Evolutionary conservation across 306 rosid genomes (phyloP).

Genomic region (Ziziphus jujuba): DNA sequence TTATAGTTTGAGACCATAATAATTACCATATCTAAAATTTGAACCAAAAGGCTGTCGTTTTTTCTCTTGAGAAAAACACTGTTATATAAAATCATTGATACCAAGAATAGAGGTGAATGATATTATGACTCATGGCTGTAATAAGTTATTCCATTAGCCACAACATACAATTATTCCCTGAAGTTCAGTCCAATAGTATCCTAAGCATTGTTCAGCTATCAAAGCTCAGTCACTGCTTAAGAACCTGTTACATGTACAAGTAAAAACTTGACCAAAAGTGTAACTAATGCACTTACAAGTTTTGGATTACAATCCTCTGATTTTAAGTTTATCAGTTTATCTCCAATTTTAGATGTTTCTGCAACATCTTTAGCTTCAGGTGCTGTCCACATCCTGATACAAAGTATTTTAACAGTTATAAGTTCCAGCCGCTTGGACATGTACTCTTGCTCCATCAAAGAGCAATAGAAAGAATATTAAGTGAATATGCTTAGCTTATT

Average conservation of each 20-base stretch:
- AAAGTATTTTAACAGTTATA: conserved; percentile 21
- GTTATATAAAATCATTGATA: background rate
- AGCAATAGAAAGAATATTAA: background rate
- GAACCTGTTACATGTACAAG: background rate
- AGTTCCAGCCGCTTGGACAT: conserved; percentile 19
- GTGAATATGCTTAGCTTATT: background rate
- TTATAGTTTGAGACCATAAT: no score
- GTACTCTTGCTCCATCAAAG: conserved; percentile 10
- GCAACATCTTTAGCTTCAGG: conserved; percentile 49
- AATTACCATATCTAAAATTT: background rate
- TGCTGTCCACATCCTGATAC: conserved; percentile 68
- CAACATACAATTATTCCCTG: background rate
- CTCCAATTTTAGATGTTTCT: conserved; percentile 39
- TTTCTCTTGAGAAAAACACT: background rate
- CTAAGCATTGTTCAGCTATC: background rate
- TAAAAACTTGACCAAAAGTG: background rate
- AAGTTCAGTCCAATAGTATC: background rate
- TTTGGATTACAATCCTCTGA: conserved; percentile 49
- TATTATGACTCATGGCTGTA: background rate
- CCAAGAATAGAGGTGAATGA: background rate
- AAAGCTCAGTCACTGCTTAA: background rate
- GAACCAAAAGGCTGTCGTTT: background rate
- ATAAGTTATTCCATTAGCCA: background rate
- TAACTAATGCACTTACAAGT: conserved; percentile 47
- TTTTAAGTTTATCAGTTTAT: conserved; percentile 34